Conservation (phyloP, 2,329 filamentous ascomycete genomes). For the Diaporthe helianthi region DNA sequence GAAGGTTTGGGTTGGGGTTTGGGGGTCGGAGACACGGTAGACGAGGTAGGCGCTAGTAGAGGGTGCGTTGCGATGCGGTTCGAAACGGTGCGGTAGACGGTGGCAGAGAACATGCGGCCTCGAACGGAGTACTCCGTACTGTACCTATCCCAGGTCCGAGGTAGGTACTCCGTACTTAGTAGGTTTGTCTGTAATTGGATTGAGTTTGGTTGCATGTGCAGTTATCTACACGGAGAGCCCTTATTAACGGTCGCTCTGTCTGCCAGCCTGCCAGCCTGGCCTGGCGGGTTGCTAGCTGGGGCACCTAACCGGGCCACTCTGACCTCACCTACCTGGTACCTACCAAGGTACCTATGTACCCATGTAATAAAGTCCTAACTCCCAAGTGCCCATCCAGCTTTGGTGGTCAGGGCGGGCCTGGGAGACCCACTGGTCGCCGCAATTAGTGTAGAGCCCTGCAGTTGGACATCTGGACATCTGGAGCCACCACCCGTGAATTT, state of each 20-base stretch:
- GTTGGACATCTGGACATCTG: no score
- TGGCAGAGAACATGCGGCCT: background rate
- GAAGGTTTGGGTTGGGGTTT: conserved; percentile 8
- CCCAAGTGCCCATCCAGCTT: background rate
- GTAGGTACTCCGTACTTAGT: background rate
- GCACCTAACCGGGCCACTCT: conserved; percentile 4
- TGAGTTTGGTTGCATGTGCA: conserved; percentile 10
- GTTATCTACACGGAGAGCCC: background rate
- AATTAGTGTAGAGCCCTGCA: conserved; percentile 20
- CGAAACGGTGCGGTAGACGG: background rate
- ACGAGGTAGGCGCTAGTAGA: background rate
- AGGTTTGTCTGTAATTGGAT: no score
- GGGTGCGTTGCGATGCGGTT: background rate
- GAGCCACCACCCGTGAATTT: conserved; percentile 2
- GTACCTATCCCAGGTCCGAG: background rate
- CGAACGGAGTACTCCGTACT: no score
- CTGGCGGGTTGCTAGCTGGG: no score
- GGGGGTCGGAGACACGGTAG: background rate
- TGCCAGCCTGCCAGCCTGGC: no score
- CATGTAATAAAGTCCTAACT: no score
- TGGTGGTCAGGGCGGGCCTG: background rate
- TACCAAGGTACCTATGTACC: no score
- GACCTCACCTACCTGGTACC: conserved; percentile 17
- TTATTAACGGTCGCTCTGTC: background rate
- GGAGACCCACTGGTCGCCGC: background rate